These are phyloP conservation scores for Flammula alnicola DNA, from an alignment of 1,284 basidiomycete species.

Conservation along the genomic window DNA sequence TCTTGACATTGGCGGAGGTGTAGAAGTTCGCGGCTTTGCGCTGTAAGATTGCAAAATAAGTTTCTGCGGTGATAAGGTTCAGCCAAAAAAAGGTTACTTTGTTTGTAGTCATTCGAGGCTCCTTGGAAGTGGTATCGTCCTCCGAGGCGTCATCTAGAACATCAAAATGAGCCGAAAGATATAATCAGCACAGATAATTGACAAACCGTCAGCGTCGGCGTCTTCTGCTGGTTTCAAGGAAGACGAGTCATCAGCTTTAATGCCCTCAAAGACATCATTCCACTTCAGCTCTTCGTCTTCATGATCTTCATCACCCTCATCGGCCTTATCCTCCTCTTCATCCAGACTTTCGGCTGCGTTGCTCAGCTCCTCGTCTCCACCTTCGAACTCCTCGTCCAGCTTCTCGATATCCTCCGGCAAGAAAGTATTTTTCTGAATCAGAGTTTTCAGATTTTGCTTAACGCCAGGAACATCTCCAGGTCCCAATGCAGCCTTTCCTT, in stretches of 20 bases:
- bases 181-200: conserved; percentile 7
- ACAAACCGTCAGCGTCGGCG: conserved; percentile 22
- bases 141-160: conserved; percentile 31
- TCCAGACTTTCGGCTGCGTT: conserved; percentile 16
- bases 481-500: conserved; percentile 40
- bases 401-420: conserved; percentile 72
- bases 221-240: not conserved
- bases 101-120: conserved; percentile 86
- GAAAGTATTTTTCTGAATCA: conserved; percentile 86
- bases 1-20: conserved; percentile 86
- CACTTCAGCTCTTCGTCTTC: conserved; percentile 59
- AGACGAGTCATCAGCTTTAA: conserved; percentile 30
- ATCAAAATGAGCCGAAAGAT: conserved; percentile 10
- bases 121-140: conserved; percentile 56
- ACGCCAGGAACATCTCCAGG: conserved; percentile 54
- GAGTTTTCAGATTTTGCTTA: conserved; percentile 76
- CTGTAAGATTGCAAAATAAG: conserved; percentile 40
- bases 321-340: conserved; percentile 40
- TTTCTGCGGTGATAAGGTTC: not conserved
- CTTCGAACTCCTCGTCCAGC: conserved; percentile 55
- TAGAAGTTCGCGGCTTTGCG: conserved; percentile 94
- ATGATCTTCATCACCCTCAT: conserved; percentile 36
- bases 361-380: conserved; percentile 33
- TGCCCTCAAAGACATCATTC: conserved; percentile 69
- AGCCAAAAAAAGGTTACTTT: conserved; percentile 46